Evolutionary conservation across 257 asterid genomes (phyloP).

Genomic region (Scutellaria barbata): DNA sequence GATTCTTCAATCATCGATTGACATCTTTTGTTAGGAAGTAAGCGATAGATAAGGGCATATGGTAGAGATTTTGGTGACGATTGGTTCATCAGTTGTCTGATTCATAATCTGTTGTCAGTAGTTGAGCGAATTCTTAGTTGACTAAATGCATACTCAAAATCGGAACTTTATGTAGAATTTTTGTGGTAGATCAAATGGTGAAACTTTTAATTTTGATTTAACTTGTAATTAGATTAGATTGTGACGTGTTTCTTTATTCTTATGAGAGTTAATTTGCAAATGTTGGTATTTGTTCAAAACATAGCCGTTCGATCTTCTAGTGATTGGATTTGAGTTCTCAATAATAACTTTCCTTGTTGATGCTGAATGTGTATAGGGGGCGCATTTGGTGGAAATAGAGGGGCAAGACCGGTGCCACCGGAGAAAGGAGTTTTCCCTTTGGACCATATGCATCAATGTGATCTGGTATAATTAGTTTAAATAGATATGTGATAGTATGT

Average conservation of each 20-base stretch:
- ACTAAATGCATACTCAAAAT: background rate
- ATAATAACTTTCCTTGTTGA: background rate
- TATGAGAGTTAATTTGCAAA: conserved; percentile 2
- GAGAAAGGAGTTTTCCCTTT: conserved; percentile 96
- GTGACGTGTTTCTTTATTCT: background rate
- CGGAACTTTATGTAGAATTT: background rate
- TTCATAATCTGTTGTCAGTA: background rate
- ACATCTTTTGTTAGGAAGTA: too few species aligned
- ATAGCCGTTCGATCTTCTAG: background rate
- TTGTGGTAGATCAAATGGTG: background rate
- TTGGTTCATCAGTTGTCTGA: background rate
- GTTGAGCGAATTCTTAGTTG: conserved; percentile 13
- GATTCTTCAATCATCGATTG: background rate
- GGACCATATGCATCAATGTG: conserved; percentile 94
- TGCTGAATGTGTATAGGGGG: conserved; percentile 59
- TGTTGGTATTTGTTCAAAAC: background rate
- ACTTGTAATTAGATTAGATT: conserved; percentile 6
- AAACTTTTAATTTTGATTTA: background rate
- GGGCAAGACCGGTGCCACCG: conserved; percentile 91
- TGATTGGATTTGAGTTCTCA: conserved; percentile 15
- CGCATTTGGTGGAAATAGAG: conserved; percentile 96
- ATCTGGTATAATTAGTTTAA: conserved; percentile 52
- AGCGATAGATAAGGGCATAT: background rate
- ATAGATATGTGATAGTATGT: background rate
- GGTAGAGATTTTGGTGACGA: background rate